Evolutionary conservation across 192 early-diverging fungal species (phyloP).

Genomic region (Pilobolus umbonatus): DNA sequence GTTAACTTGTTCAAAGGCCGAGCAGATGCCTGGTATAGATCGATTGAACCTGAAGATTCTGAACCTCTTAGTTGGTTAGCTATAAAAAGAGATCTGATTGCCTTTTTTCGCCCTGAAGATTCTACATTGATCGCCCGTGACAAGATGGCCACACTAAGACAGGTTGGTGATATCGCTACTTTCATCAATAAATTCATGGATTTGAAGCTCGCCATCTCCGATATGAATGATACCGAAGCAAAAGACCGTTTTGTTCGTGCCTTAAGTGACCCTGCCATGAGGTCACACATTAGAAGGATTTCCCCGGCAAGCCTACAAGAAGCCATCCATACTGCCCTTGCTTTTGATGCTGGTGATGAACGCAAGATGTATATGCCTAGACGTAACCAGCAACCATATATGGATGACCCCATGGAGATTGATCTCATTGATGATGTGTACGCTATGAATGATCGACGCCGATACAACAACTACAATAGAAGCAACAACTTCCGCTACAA

Average conservation of each 20-base stretch:
- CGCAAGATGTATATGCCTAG: too few relatives aligned
- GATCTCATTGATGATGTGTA: too few relatives aligned
- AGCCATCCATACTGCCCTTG: not conserved
- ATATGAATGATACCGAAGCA: not conserved
- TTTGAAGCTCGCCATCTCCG: not conserved
- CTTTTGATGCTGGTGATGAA: not conserved
- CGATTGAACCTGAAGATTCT: too few relatives aligned
- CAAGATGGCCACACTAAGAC: not conserved
- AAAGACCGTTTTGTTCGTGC: not conserved
- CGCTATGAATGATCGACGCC: too few relatives aligned
- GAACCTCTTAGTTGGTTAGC: too few relatives aligned
- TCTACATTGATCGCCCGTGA: not conserved
- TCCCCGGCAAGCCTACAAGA: not conserved
- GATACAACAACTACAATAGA: too few relatives aligned
- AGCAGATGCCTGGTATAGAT: too few relatives aligned
- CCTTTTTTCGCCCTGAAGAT: not conserved
- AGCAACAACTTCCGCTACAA: too few relatives aligned
- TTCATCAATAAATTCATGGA: not conserved
- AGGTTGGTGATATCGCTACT: not conserved
- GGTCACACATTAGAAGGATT: not conserved
- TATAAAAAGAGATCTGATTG: not conserved
- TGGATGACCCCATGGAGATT: too few relatives aligned
- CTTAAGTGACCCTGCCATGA: not conserved
- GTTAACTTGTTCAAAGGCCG: too few relatives aligned
- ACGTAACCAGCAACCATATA: too few relatives aligned